These are phyloP conservation scores for Piper longum DNA, from an alignment of 164 flowering plant genomes.

Conservation along the genomic window DNA sequence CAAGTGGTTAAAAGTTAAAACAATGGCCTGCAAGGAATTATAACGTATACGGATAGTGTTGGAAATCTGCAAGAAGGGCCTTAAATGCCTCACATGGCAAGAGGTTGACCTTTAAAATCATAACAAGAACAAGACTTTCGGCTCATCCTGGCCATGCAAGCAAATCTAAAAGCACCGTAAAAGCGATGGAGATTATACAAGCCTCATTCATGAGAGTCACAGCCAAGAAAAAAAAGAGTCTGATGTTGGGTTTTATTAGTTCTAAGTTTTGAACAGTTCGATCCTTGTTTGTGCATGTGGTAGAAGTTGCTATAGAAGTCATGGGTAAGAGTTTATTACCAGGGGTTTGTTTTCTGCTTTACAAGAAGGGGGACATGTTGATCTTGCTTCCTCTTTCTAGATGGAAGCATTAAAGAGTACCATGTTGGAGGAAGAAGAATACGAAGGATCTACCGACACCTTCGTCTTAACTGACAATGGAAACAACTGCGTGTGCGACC, in stretches of 20 bases:
- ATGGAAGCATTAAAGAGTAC: not conserved
- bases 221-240: not conserved
- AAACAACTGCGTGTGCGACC: no score
- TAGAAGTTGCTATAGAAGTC: not conserved
- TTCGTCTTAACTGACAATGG: not conserved
- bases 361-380: not conserved
- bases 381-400: not conserved
- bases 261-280: not conserved
- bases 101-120: constrained; percentile 1
- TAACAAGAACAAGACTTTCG: not conserved
- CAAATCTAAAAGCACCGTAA: not conserved
- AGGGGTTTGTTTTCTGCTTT: not conserved
- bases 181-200: not conserved
- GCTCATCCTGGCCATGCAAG: not conserved
- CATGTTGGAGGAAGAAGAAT: not conserved
- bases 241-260: not conserved
- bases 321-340: not conserved
- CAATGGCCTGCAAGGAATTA: not conserved
- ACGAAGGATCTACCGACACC: not conserved
- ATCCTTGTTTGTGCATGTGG: not conserved
- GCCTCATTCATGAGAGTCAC: not conserved
- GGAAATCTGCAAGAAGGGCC: constrained; percentile 11
- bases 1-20: not conserved
- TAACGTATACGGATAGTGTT: constrained; percentile 3
- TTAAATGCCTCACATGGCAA: constrained; percentile 28